Conservation (phyloP, 2,329 filamentous ascomycete genomes). For the Diaporthe velutina region DNA sequence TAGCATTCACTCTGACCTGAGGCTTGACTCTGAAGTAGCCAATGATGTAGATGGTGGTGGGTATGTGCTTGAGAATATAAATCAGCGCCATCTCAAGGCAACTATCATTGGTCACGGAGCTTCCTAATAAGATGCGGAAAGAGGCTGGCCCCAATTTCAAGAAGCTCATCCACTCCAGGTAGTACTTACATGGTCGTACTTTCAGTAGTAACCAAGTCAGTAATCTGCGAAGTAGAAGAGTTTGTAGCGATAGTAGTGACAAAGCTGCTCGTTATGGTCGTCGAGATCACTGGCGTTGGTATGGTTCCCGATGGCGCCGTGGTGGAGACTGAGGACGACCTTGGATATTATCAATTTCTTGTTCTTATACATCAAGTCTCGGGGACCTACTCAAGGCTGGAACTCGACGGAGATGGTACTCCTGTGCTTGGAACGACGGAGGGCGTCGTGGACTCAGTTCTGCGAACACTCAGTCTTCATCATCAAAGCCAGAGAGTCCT, state of each 20-base stretch:
- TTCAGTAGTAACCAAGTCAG: constrained; percentile 33
- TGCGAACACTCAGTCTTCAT: neutral
- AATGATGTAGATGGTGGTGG: constrained; percentile 17
- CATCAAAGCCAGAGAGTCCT: neutral
- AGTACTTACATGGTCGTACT: constrained; percentile 26
- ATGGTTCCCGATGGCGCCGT: neutral
- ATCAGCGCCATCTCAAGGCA: neutral
- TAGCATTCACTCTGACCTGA: constrained; percentile 1
- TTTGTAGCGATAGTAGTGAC: constrained; percentile 38
- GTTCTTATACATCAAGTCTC: neutral
- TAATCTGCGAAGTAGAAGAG: constrained; percentile 38
- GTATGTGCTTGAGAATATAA: constrained; percentile 10
- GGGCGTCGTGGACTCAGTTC: neutral
- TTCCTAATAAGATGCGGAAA: neutral
- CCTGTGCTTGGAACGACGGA: constrained; percentile 7
- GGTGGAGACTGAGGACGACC: neutral
- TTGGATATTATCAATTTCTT: neutral
- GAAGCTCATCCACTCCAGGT: neutral
- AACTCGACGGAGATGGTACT: constrained; percentile 8
- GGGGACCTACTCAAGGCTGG: neutral
- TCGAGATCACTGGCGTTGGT: constrained; percentile 12
- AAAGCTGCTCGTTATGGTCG: constrained; percentile 36
- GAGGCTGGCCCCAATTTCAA: neutral
- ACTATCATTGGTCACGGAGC: neutral
- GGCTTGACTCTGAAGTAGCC: neutral